These are phyloP conservation scores for Gossypium trilobum DNA, from an alignment of 441 rosid genomes.

Conservation along the genomic window DNA sequence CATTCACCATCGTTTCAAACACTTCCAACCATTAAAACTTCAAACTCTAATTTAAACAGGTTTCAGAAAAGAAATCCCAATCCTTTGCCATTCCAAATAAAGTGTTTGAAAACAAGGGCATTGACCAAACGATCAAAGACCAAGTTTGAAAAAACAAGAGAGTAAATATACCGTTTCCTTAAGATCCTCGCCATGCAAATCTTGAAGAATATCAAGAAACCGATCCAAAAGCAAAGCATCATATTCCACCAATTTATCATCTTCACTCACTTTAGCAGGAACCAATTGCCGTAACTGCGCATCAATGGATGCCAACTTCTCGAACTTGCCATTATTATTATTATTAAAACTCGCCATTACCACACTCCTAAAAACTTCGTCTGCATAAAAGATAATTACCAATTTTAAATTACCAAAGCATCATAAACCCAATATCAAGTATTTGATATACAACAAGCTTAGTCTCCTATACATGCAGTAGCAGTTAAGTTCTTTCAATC, in stretches of 20 bases:
- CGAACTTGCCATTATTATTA: slow-evolving; percentile 38
- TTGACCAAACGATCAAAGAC: not conserved
- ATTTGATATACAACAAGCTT: not conserved
- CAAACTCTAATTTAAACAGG: not conserved
- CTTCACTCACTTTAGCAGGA: slow-evolving; percentile 87
- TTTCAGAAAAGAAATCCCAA: not conserved
- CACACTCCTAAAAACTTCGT: slow-evolving; percentile 14
- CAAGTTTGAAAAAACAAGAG: not conserved
- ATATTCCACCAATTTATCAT: slow-evolving; percentile 86
- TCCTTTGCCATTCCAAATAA: not conserved
- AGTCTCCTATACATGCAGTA: not conserved
- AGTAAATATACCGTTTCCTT: slow-evolving; percentile 53
- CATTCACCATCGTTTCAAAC: not conserved
- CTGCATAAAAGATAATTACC: not conserved
- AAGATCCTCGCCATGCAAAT: slow-evolving; percentile 89
- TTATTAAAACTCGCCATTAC: slow-evolving; percentile 33
- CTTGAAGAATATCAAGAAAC: slow-evolving; percentile 87
- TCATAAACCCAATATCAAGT: not conserved
- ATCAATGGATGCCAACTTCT: slow-evolving; percentile 91
- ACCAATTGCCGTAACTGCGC: slow-evolving; percentile 78
- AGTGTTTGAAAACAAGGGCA: slow-evolving; percentile 3
- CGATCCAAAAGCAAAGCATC: slow-evolving; percentile 88
- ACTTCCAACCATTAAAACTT: not conserved
- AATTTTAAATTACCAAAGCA: not conserved
- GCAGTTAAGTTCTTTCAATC: not conserved